Base-by-base conservation (phyloP, 208 protist species). In the Leishmania major region DNA sequence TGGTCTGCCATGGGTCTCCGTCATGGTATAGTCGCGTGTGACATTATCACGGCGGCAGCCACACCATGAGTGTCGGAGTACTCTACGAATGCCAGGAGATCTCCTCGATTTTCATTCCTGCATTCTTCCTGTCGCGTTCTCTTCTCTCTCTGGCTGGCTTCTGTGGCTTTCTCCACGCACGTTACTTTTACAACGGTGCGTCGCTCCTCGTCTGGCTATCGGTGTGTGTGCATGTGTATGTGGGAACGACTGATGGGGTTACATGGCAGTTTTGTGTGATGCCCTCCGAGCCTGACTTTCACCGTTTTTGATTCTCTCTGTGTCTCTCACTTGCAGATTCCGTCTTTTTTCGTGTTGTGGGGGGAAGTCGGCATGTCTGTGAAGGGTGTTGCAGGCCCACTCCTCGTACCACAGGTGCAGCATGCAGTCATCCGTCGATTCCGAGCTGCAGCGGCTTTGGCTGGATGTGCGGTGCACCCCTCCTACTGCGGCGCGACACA, bases 401-500 rank as follows among this genome's bases (percentile, higher is more conserved):
- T 19, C n/a, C 35, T 62, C 19, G 47, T 45, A 17, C 51, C 47
- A 43, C 53, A 62, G 31, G 28, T 69, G 10, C 13, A 45, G 57
- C 57, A 78, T 78, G 75, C 75, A 78, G 40, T 8, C 75, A 35
- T 78, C 57, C 45, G 57, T 35, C 28, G 57, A 4, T 22, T 71
- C 64, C 13, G 84, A 85, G 19, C 40, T 93, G 75, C 90, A 91
- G 77, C 72, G 85, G 35, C 78, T 87, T 59, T 93, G 90, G 90
- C 75, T 93, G 7, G 90, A 93, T 64, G 90, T 82, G 28, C 85
- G 87, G 28, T 93, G 90, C 69, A 83, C 83, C 3, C 77, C 86
- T 5, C 37, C 84, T 10, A 85, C 84, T 7, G 74, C 84, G 6
- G 64, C 55, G 49, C 80, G 87, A 35, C 87, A 88, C 69, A 74